phyloP scores from a whole-genome alignment of 345 rosid genomes.

The Conringia planisiliqua region DNA sequence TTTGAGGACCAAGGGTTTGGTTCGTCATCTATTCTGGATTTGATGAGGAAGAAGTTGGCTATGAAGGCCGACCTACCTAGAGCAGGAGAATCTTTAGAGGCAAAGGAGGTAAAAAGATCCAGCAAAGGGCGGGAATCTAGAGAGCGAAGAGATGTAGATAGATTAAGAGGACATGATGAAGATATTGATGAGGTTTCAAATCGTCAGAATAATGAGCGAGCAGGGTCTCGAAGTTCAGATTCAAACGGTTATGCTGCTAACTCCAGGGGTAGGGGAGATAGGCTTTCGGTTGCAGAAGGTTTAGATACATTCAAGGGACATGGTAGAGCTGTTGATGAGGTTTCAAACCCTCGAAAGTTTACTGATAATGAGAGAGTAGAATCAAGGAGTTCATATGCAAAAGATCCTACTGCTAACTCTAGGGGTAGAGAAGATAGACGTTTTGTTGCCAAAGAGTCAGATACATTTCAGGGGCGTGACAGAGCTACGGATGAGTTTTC shows the following conservation, averaged over 20 bases:
- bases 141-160: slow-evolving; percentile 1
- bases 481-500: slow-evolving; percentile 19
- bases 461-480: slow-evolving; percentile 20
- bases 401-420: slow-evolving; percentile 39
- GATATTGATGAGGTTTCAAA: neutral
- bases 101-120: slow-evolving; percentile 1
- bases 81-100: slow-evolving; percentile 19
- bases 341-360: slow-evolving; percentile 10
- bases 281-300: slow-evolving; percentile 26
- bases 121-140: slow-evolving; percentile 13
- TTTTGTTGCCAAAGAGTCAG: slow-evolving; percentile 16
- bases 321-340: slow-evolving; percentile 7
- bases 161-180: neutral
- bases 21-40: slow-evolving; percentile 32
- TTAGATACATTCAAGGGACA: neutral
- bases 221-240: slow-evolving; percentile 30
- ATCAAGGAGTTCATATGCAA: slow-evolving; percentile 23
- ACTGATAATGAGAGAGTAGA: slow-evolving; percentile 31
- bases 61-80: slow-evolving; percentile 24
- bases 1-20: slow-evolving; percentile 21
- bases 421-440: slow-evolving; percentile 63
- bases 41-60: slow-evolving; percentile 29
- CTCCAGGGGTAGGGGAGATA: slow-evolving; percentile 56
- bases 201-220: slow-evolving; percentile 9
- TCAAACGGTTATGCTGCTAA: slow-evolving; percentile 39